Evolutionary conservation across 495 filamentous ascomycete genomes (phyloP).

Genomic region (Penicillium arizonense): DNA sequence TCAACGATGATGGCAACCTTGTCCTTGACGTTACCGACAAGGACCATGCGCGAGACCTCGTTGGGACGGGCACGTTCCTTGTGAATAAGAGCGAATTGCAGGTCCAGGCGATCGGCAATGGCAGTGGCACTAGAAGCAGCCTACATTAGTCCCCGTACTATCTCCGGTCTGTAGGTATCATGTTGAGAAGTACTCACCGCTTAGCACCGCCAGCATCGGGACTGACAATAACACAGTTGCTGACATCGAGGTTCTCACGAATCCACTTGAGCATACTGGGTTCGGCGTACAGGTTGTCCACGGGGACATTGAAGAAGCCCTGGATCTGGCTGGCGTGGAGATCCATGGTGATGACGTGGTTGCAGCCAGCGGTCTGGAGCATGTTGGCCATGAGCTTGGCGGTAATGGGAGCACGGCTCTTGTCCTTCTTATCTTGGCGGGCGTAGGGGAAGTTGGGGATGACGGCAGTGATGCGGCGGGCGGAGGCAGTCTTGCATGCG

Average conservation of each 20-base stretch:
- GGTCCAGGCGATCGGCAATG: constrained; percentile 91
- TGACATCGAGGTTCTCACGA: constrained; percentile 75
- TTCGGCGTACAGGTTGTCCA: constrained; percentile 96
- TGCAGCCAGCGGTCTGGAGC: constrained; percentile 88
- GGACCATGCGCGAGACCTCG: constrained; percentile 93
- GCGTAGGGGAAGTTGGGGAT: constrained; percentile 98
- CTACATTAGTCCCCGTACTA: constrained; percentile 5
- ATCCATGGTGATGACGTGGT: constrained; percentile 89
- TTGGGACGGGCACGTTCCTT: constrained; percentile 95
- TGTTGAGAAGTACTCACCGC: constrained; percentile 54
- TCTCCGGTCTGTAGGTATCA: background rate
- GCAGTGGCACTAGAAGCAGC: constrained; percentile 67
- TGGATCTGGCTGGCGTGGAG: constrained; percentile 62
- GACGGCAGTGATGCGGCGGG: constrained; percentile 85
- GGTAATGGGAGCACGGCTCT: constrained; percentile 80
- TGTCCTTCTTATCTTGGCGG: constrained; percentile 99
- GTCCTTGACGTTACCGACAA: constrained; percentile 62
- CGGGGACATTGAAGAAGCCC: constrained; percentile 97
- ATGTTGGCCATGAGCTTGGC: constrained; percentile 97
- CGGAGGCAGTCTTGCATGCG: constrained; percentile 95
- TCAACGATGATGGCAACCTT: constrained; percentile 77
- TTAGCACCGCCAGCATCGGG: constrained; percentile 97
- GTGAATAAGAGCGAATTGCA: constrained; percentile 97
- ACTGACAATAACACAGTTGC: constrained; percentile 90
- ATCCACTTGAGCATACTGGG: constrained; percentile 91